phyloP scores from a whole-genome alignment of 83 land plant genomes.

The Isoetes engelmannii region DNA sequence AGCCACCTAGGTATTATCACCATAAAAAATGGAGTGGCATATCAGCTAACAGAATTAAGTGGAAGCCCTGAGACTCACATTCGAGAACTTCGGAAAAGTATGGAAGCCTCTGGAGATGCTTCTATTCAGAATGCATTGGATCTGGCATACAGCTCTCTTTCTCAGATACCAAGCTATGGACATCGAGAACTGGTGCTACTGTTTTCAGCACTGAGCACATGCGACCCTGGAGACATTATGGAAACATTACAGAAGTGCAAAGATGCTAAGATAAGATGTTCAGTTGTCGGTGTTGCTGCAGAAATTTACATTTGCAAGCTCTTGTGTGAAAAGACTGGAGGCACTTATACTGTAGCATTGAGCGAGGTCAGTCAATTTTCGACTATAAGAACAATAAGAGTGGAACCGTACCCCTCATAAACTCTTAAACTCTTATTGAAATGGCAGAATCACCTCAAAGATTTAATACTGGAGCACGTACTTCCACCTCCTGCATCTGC shows the following conservation, averaged over 20 bases:
- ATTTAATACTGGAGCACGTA: conserved; percentile 80
- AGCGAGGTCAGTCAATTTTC: conserved; percentile 59
- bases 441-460: conserved; percentile 80
- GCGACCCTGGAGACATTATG: conserved; percentile 96
- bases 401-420: too few relatives aligned
- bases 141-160: conserved; percentile 57
- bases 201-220: conserved; percentile 88
- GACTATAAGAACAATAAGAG: too few relatives aligned
- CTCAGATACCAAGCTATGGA: conserved; percentile 84
- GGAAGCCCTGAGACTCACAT: conserved; percentile 97
- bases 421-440: neutral
- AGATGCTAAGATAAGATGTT: conserved; percentile 87
- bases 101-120: conserved; percentile 88
- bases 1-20: conserved; percentile 80
- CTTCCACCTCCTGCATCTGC: conserved; percentile 98
- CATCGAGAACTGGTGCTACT: conserved; percentile 82
- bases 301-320: conserved; percentile 90
- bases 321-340: conserved; percentile 94
- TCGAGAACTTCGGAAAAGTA: conserved; percentile 56
- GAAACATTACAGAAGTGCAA: conserved; percentile 79
- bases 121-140: conserved; percentile 94
- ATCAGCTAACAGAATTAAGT: conserved; percentile 79
- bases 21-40: conserved; percentile 83
- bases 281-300: conserved; percentile 89
- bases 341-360: conserved; percentile 71